Percentiles rank a stretch among this genome's conserved stretches.
Conservation (phyloP, 2,329 filamentous ascomycete genomes). For the Alternaria triticimaculans region DNA sequence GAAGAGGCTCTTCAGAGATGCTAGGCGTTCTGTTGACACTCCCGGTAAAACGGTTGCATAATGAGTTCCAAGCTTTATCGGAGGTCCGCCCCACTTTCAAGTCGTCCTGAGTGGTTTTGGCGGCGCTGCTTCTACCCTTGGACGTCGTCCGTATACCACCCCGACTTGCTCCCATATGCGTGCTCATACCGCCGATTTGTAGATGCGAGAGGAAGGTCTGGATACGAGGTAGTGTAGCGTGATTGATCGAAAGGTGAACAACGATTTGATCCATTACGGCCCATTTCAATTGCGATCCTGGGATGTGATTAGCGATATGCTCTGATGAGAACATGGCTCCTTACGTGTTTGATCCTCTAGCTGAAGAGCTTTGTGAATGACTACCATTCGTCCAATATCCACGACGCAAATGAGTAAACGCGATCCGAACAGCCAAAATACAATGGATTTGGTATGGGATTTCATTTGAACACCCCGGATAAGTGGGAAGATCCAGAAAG, state of each 20-base stretch:
- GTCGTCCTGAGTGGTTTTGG: not conserved
- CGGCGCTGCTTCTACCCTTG: not conserved
- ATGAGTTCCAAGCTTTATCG: not conserved
- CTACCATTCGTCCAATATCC: slow-evolving; percentile 8
- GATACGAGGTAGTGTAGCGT: slow-evolving; percentile 14
- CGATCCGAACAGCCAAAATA: slow-evolving; percentile 14
- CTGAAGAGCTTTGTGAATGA: slow-evolving; percentile 8
- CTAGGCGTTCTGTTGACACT: not conserved
- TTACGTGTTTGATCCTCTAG: slow-evolving; percentile 9
- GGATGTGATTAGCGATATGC: not conserved
- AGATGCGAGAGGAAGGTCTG: slow-evolving; percentile 11
- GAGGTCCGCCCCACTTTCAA: not conserved
- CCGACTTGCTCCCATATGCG: not conserved
- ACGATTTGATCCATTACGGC: slow-evolving; percentile 13
- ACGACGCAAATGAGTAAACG: slow-evolving; percentile 11
- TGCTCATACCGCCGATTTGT: slow-evolving; percentile 5
- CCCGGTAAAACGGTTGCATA: not conserved
- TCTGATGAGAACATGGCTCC: not conserved
- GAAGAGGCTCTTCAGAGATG: slow-evolving; percentile 8
- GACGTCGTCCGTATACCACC: not conserved
- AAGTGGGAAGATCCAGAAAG: slow-evolving; percentile 30
- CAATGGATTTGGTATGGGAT: slow-evolving; percentile 1
- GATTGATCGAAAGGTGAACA: slow-evolving; percentile 19
- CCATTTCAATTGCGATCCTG: slow-evolving; percentile 11
- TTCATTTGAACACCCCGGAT: slow-evolving; percentile 13